Evolutionary conservation across 2,329 filamentous ascomycete genomes (phyloP), one percentile per base, ranked within the genome.

Genomic region (Huntiella abstrusa): DNA sequence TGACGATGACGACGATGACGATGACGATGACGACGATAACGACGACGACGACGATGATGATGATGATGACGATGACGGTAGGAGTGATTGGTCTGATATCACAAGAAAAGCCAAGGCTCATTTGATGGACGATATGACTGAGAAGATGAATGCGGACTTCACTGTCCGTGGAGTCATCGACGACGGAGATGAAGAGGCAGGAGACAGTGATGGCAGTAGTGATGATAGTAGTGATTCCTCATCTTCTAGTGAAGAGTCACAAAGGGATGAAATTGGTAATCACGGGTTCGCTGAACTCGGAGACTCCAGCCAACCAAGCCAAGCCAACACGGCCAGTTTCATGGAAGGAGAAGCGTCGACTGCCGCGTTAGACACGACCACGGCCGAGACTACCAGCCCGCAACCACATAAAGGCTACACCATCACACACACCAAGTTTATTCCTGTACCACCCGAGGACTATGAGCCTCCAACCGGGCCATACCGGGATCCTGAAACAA

Each of bases 21-120:
- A 82, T 2, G 93, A 82, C 54, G 85, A 77, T 37, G 85, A 71
- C 11, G 87, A 95, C 58, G 94, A 84, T 59, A 88, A 82, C 17
- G 75, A 71, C 46, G 73, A 74, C 11, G 44, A 56, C 17, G 62
- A 64, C 2, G 64, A 62, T 4, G 64, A 63, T 11, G 71, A 73
- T 5, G 52, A 48, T 13, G 60, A 56, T n/a, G 73, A 77, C 51
- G 57, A 62, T 22, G 73, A 78, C 53, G 71, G 63, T 13, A 77
- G 71, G 56, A 80, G 74, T 56, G 84, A 83, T 57, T 95, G 86
- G 86, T 92, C 86, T 1, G 85, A 92, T 39, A 93, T 91, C 57
- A 82, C 80, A 2, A 15, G 34, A 7, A 45, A 72, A 77, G 16
- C 77, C 70, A 54, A 83, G 79, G 55, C 12, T 5, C 22, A 36